phyloP scores from a whole-genome alignment of 768 basidiomycete species.

The Boletus tomentosulus region DNA sequence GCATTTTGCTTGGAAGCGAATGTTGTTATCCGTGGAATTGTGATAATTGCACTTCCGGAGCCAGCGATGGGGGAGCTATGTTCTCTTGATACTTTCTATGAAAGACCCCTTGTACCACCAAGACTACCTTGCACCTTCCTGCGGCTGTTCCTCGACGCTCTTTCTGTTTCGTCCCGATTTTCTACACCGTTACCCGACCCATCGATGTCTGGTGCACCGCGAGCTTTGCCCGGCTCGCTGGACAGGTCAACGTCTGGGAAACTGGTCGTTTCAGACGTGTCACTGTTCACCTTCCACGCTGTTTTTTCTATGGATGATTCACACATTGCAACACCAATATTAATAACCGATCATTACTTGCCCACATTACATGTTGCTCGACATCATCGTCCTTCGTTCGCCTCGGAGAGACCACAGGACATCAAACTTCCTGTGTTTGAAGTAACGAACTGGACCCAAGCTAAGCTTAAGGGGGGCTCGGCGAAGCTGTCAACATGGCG shows the following conservation, averaged over 20 bases:
- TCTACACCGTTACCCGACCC: slow-evolving; percentile 4
- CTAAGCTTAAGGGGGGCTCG: slow-evolving; percentile 37
- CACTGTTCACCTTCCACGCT: slow-evolving; percentile 49
- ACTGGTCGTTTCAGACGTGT: slow-evolving; percentile 43
- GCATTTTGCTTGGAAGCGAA: slow-evolving; percentile 32
- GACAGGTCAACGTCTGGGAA: slow-evolving; percentile 11
- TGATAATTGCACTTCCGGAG: slow-evolving; percentile 45
- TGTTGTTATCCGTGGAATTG: slow-evolving; percentile 41
- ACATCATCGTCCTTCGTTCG: slow-evolving; percentile 41
- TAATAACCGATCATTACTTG: slow-evolving; percentile 73
- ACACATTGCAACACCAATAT: slow-evolving; percentile 52
- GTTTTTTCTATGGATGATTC: slow-evolving; percentile 15
- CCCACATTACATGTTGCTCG: slow-evolving; percentile 47
- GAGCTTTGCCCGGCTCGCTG: neutral
- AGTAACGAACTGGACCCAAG: slow-evolving; percentile 58
- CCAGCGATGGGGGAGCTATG: slow-evolving; percentile 3
- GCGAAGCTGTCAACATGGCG: slow-evolving; percentile 64
- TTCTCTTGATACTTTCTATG: slow-evolving; percentile 43
- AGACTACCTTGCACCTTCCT: slow-evolving; percentile 45
- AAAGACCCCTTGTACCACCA: slow-evolving; percentile 58
- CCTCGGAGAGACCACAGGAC: slow-evolving; percentile 16
- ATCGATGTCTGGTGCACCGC: neutral
- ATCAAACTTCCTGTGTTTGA: slow-evolving; percentile 51
- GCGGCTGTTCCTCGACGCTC: slow-evolving; percentile 47
- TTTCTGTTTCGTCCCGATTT: slow-evolving; percentile 18